Evolutionary conservation across 164 flowering plant species (phyloP), one percentile per base, ranked within the genome.

Genomic region (Taxillus chinensis): DNA sequence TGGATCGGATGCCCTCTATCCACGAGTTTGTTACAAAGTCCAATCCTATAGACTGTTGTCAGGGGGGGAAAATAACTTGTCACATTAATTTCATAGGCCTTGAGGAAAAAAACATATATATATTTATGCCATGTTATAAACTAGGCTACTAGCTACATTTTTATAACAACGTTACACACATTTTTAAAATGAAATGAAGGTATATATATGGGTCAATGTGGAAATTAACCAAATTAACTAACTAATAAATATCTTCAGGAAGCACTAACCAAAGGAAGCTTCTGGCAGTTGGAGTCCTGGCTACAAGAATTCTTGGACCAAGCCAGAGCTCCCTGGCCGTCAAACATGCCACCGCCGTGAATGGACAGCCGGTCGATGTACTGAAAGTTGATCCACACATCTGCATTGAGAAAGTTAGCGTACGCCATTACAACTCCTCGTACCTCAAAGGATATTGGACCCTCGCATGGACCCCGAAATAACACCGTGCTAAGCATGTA

Each of bases 321-420:
- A 54, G 80, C 78, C 7, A 68, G 41, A 3, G 67, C 39, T 12
- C 89, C 83, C 66, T 79, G 77, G 13, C 84, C 89, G 60, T 82
- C 82, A 40, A 82, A 60, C 2, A 61, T 17, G 2, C 87, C 89
- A 6, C 82, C 78, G 45, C 86, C 87, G 9, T 55, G 13, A 10
- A 86, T 27, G 0, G 8, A 15, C 63, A 86, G 62, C 0, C 56
- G 9, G 40, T 76, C 62, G 2, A 85, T 12, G 10, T 72, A 53
- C 3, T 38, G 57, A 48, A 82, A 80, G 2, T n/a, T n/a, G 15
- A 85, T 66, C 87, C 85, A 82, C 16, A 59, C 10, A 1, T 11
- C 42, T 7, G 72, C 67, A 0, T n/a, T 6, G 3, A 14, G 5
- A 38, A 66, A 59, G 7, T 62, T 69, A 0, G 59, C 39, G 0